These are phyloP conservation scores for Yarrowia deformans DNA, from an alignment of 805 yeast species.

Conservation along the genomic window DNA sequence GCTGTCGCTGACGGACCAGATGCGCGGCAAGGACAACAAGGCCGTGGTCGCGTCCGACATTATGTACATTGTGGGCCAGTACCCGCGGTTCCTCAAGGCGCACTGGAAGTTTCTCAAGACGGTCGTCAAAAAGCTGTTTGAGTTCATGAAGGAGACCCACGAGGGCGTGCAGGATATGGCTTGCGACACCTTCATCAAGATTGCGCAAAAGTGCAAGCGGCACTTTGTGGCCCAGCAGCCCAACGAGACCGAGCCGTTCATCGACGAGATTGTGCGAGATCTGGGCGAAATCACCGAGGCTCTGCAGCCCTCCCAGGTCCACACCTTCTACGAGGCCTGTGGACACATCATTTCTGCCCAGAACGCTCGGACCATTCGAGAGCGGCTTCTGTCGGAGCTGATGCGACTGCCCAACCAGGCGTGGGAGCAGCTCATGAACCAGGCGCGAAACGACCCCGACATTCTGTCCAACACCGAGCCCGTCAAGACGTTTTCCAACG, in stretches of 20 bases:
- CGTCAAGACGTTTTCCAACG: slow-evolving; percentile 90
- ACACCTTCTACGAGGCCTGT: slow-evolving; percentile 97
- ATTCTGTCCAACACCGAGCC: slow-evolving; percentile 78
- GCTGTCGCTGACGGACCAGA: slow-evolving; percentile 90
- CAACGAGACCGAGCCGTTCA: slow-evolving; percentile 87
- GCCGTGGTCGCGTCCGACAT: slow-evolving; percentile 99
- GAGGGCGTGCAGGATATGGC: slow-evolving; percentile 99
- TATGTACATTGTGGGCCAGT: slow-evolving; percentile 99
- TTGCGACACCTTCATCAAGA: slow-evolving; percentile 97
- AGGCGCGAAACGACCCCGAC: slow-evolving; percentile 83
- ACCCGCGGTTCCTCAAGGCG: slow-evolving; percentile 95
- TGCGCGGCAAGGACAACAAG: slow-evolving; percentile 96
- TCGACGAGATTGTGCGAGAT: slow-evolving; percentile 83
- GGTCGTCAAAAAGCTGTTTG: slow-evolving; percentile 92
- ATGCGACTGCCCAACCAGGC: slow-evolving; percentile 95
- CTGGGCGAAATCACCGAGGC: slow-evolving; percentile 89
- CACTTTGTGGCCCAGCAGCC: slow-evolving; percentile 90
- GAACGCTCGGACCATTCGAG: slow-evolving; percentile 69
- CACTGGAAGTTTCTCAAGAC: slow-evolving; percentile 98
- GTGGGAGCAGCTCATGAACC: slow-evolving; percentile 87
- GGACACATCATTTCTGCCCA: slow-evolving; percentile 93
- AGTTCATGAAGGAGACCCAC: slow-evolving; percentile 99
- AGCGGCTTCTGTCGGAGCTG: slow-evolving; percentile 72
- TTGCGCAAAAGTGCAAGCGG: slow-evolving; percentile 91
- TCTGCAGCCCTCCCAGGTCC: slow-evolving; percentile 95